Percentiles rank a stretch among this genome's conserved stretches.
phyloP scores from a whole-genome alignment of 805 yeast species.

The Isabelozyma gotoi region DNA sequence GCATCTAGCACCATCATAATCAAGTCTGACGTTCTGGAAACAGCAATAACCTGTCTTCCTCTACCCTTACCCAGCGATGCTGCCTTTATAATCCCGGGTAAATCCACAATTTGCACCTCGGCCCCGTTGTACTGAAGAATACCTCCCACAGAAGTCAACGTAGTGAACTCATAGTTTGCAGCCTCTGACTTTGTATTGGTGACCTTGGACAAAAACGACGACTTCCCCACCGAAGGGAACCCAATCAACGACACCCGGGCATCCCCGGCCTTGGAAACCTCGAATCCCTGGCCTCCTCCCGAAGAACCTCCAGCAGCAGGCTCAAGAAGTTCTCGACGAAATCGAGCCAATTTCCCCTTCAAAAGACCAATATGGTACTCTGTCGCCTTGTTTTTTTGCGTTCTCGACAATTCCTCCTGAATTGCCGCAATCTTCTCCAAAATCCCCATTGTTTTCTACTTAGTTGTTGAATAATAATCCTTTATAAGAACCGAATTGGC shows the following conservation, averaged over 20 bases:
- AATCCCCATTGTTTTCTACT: slow-evolving; percentile 22
- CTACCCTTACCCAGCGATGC: slow-evolving; percentile 97
- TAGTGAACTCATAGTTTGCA: slow-evolving; percentile 93
- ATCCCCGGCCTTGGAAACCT: slow-evolving; percentile 93
- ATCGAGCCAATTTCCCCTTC: slow-evolving; percentile 92
- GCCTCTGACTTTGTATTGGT: slow-evolving; percentile 94
- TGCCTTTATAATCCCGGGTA: slow-evolving; percentile 96
- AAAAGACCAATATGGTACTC: slow-evolving; percentile 94
- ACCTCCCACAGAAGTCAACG: slow-evolving; percentile 95
- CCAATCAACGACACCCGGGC: slow-evolving; percentile 95
- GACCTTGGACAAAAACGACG: slow-evolving; percentile 82
- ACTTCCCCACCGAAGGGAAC: slow-evolving; percentile 96
- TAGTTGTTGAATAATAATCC: not conserved
- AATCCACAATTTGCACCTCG: slow-evolving; percentile 93
- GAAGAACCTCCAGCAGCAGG: slow-evolving; percentile 79
- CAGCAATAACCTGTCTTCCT: slow-evolving; percentile 94
- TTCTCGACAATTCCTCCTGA: slow-evolving; percentile 89
- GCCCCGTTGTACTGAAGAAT: slow-evolving; percentile 95
- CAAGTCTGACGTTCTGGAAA: slow-evolving; percentile 92
- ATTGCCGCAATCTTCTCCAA: slow-evolving; percentile 80
- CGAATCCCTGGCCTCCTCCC: slow-evolving; percentile 86
- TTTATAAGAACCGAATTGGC: too few relatives aligned
- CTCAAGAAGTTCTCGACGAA: slow-evolving; percentile 85
- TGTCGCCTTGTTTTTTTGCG: slow-evolving; percentile 97
- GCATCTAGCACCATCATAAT: slow-evolving; percentile 94